Evolutionary conservation across 225 moss, liverwort and hornwort genomes (phyloP).

Genomic region (Sphagnum tenellum): DNA sequence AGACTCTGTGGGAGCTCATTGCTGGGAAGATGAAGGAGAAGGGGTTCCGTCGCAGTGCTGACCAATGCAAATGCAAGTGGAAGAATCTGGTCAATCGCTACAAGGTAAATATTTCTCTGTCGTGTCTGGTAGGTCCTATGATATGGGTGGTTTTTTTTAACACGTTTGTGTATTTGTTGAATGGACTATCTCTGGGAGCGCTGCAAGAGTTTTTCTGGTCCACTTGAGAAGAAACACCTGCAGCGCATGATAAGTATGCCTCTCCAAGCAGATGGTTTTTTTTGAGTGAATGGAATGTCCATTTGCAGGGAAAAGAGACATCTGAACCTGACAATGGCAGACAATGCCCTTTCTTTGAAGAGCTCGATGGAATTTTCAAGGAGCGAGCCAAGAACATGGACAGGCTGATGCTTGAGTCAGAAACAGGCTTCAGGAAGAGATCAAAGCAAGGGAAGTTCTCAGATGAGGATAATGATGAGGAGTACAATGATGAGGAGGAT

Average conservation of each 20-base stretch:
- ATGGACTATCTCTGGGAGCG: background rate
- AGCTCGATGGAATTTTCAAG: constrained; percentile 87
- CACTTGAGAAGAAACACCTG: background rate
- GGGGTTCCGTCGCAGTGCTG: constrained; percentile 77
- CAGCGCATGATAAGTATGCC: background rate
- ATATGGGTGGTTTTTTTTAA: no score
- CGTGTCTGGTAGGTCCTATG: background rate
- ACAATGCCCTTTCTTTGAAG: constrained; percentile 93
- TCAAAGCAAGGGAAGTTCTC: constrained; percentile 72
- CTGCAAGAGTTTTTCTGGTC: background rate
- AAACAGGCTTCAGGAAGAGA: constrained; percentile 81
- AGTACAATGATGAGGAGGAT: constrained; percentile 70
- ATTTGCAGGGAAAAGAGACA: constrained; percentile 85
- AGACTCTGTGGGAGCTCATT: constrained; percentile 96
- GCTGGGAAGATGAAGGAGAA: constrained; percentile 99
- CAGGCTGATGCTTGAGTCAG: constrained; percentile 78
- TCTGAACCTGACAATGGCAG: constrained; percentile 92
- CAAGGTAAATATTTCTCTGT: constrained; percentile 38
- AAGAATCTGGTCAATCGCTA: constrained; percentile 98
- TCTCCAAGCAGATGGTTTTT: no score
- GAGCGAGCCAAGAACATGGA: constrained; percentile 98
- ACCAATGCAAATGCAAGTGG: constrained; percentile 99
- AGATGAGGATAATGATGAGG: constrained; percentile 88
- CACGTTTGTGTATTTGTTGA: no score
- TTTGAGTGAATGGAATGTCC: background rate